phyloP scores from a whole-genome alignment of 2,329 filamentous ascomycete genomes.

The Neurospora crassa region DNA sequence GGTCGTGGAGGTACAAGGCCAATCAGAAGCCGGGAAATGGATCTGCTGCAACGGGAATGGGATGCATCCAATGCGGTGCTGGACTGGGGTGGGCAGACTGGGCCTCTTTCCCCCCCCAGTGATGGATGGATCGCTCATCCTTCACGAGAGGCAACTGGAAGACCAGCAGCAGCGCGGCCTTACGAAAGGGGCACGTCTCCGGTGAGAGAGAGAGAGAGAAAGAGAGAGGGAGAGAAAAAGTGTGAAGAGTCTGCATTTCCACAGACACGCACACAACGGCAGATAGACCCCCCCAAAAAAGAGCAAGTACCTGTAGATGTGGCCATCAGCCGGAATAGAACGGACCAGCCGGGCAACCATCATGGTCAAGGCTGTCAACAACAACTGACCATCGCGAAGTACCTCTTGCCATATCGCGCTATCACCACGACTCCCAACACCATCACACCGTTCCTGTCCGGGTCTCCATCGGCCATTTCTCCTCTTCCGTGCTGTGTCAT shows the following conservation, averaged over 20 bases:
- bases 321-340: constrained; percentile 18
- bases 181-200: background rate
- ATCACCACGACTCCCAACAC: background rate
- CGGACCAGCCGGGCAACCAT: constrained; percentile 4
- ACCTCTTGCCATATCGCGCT: background rate
- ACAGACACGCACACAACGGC: constrained; percentile 10
- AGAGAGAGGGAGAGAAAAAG: constrained; percentile 8
- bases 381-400: background rate
- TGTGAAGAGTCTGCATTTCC: constrained; percentile 14
- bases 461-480: background rate
- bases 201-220: constrained; percentile 1
- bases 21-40: background rate
- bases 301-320: constrained; percentile 10
- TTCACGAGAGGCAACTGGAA: background rate
- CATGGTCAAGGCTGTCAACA: background rate
- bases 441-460: background rate
- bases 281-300: too few species aligned
- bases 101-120: background rate
- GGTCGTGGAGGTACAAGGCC: background rate
- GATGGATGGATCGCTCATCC: background rate
- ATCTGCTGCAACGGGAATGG: background rate
- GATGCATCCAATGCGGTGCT: background rate
- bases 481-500: background rate
- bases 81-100: background rate
- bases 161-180: background rate